Base-by-base conservation (phyloP, 257 asterid genomes). In the Haberlea rhodopensis region DNA sequence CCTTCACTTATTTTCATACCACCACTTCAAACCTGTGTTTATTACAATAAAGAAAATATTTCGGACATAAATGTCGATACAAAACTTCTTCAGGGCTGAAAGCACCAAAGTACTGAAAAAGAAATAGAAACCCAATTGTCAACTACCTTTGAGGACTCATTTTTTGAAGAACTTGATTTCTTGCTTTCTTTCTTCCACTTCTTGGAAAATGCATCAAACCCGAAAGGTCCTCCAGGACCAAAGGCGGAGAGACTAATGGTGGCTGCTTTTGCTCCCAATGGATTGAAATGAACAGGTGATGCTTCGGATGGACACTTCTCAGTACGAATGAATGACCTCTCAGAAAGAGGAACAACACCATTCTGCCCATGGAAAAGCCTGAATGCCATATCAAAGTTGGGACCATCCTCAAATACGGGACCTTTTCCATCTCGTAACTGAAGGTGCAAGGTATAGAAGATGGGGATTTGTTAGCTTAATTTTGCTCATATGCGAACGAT, bases 361-460 rank as follows among this genome's bases (percentile, higher is more conserved):
- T 85, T 82, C 79, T 91, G 88, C 73, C 98, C 98, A 63, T 91
- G 98, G 81, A 91, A 91, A 73, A 89, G 85, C 73, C 89, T 84
- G 74, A 91, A 91, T 26, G 98, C 92, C 84, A 71, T 78, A 61
- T 86, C 95, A 74, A 91, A 91, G 79, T 91, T 89, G 72, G 92
- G 89, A 59, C 92, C 98, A 80, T 91, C 98, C 87, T 89, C 96
- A 69, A 89, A 91, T 67, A 91, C 89, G 29, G 98, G 98, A 60
- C 98, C 95, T 75, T 82, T 89, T 54, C 74, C 84, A 55, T 82
- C 92, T 43, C 60, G 71, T 11, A 20, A 78, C 98, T 89, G 80
- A 73, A 64, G 67, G 34, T 63, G 45, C 40, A 57, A 54, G 67
- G 43, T n/a, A 75, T 60, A 59, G 10, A 59, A 63, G 31, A 26